phyloP scores from a whole-genome alignment of 495 filamentous ascomycete species.

The Talaromyces trachyspermus region DNA sequence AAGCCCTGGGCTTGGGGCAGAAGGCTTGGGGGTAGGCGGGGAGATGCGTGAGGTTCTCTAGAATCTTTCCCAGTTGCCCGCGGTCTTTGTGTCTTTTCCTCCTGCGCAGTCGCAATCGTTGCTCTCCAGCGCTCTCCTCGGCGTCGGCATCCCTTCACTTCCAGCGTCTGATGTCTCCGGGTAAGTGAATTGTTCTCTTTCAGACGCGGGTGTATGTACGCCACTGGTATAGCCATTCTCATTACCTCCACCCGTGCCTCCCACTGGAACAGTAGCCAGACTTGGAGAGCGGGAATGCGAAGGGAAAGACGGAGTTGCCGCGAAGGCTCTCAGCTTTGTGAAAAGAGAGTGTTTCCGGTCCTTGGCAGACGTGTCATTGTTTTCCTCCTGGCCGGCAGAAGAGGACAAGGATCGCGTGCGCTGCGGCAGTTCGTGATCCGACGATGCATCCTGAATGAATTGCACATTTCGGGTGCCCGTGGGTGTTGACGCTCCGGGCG shows the following conservation, averaged over 20 bases:
- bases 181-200: constrained; percentile 45
- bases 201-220: constrained; percentile 32
- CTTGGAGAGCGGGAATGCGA: constrained; percentile 40
- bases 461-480: constrained; percentile 56
- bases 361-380: constrained; percentile 33
- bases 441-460: constrained; percentile 50
- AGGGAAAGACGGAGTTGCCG: constrained; percentile 28
- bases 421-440: constrained; percentile 34
- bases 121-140: constrained; percentile 54
- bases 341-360: constrained; percentile 58
- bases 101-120: constrained; percentile 26
- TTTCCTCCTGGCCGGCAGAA: constrained; percentile 53
- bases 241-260: constrained; percentile 9
- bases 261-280: constrained; percentile 24
- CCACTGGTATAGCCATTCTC: constrained; percentile 24
- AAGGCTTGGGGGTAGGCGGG: constrained; percentile 52
- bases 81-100: constrained; percentile 50
- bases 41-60: constrained; percentile 43
- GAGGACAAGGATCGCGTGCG: constrained; percentile 42
- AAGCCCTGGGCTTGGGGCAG: constrained; percentile 28
- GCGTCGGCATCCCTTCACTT: constrained; percentile 67
- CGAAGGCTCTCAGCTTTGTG: constrained; percentile 56
- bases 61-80: constrained; percentile 43
- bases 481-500: constrained; percentile 31
- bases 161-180: constrained; percentile 59